Base-by-base conservation (phyloP, 768 basidiomycete species). In the Hygrophorus russula region DNA sequence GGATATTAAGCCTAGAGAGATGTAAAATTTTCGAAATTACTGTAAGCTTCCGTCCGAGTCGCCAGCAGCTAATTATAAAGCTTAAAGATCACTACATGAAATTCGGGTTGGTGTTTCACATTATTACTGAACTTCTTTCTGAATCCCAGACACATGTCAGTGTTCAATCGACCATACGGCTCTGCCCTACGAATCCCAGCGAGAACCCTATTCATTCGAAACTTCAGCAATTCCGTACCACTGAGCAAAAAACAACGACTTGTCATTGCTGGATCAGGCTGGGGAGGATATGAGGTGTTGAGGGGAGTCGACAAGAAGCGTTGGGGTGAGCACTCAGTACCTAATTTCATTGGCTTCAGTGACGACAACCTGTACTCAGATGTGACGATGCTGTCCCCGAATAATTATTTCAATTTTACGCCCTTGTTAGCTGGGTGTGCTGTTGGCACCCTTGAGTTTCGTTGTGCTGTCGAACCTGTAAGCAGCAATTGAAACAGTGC, bases 401-500 rank as follows among this genome's bases (percentile, higher is more conserved):
- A 67, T 31, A 71, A 69, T 29, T 78, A 80, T 59, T 82, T 81
- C 62, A 80, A 79, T 53, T 80, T 80, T 49, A 74, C 76, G 18
- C 80, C 81, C 0, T 59, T 86, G 24, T 67, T 85, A 1, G 80
- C 82, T 0, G 68, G 76, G 39, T 76, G 82, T 46, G 74, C 85
- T 3, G 85, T 89, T 18, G 90, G 90, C 2, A 90, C 89, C 5
- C 65, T 93, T 37, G 87, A 90, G 50, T 88, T 82, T 55, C 67
- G 87, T 18, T 80, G 81, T 52, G 81, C 85, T 0, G 67, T 89
- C 28, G 89, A 92, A 59, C 77, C 87, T 1, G 87, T 88, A 39
- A 52, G 81, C 61, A 18, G 38, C 35, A 33, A 49, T 14, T 32
- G 31, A 38, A 1, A 17, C 33, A 33, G 19, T 18, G 13, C 28